Percentiles rank a stretch among this genome's conserved stretches.
These are phyloP conservation scores for Globisporangium spiculum DNA, from an alignment of 352 stramenopile genomes.

Conservation along the genomic window DNA sequence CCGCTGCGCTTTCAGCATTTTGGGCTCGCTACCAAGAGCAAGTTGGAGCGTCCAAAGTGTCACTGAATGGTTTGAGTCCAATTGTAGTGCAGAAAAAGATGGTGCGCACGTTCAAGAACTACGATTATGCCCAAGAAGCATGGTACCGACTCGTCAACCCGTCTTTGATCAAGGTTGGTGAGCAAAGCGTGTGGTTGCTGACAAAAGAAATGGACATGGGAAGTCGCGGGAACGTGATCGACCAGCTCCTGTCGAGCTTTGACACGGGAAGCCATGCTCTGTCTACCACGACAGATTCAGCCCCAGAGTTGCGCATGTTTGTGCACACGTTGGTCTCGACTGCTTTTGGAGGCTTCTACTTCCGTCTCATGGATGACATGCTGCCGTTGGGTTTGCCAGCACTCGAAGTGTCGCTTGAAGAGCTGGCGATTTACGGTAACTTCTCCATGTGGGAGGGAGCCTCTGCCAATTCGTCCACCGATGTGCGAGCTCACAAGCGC, in stretches of 20 bases:
- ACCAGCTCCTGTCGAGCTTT: conserved; percentile 74
- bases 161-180: conserved; percentile 58
- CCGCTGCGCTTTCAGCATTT: conserved; percentile 55
- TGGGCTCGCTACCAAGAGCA: conserved; percentile 76
- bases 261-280: conserved; percentile 21
- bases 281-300: background rate
- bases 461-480: conserved; percentile 20
- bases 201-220: conserved; percentile 83
- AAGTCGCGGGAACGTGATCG: conserved; percentile 64
- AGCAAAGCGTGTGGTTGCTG: conserved; percentile 71
- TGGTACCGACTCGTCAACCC: conserved; percentile 83
- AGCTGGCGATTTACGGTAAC: conserved; percentile 72
- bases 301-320: conserved; percentile 51
- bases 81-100: conserved; percentile 83
- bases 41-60: conserved; percentile 48
- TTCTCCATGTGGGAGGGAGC: conserved; percentile 69
- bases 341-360: conserved; percentile 85
- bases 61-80: conserved; percentile 54
- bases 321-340: conserved; percentile 77
- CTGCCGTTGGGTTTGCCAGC: conserved; percentile 66
- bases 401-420: conserved; percentile 77
- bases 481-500: conserved; percentile 41
- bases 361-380: conserved; percentile 83
- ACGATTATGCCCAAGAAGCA: conserved; percentile 84
- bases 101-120: conserved; percentile 83